Evolutionary conservation across 2,329 filamentous ascomycete genomes (phyloP).

Genomic region (Calonectria honghensis): DNA sequence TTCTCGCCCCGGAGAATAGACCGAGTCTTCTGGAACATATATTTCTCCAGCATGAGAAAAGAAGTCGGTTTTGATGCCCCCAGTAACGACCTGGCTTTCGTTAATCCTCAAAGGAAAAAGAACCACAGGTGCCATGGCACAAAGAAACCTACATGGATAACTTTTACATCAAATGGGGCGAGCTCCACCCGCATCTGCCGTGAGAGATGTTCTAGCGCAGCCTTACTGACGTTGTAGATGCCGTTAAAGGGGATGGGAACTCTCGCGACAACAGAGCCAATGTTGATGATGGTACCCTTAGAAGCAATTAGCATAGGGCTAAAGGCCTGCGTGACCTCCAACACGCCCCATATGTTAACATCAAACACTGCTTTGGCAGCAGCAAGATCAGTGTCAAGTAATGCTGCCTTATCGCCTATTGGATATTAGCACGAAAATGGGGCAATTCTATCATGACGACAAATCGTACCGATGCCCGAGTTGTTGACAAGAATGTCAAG

Average conservation of each 20-base stretch:
- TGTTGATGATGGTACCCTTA: slow-evolving; percentile 62
- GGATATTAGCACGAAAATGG: not conserved
- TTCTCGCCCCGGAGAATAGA: slow-evolving; percentile 46
- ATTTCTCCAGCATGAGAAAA: slow-evolving; percentile 62
- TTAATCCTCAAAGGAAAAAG: not conserved
- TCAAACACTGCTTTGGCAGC: slow-evolving; percentile 58
- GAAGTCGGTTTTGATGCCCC: slow-evolving; percentile 58
- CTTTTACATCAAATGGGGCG: slow-evolving; percentile 57
- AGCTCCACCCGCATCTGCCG: slow-evolving; percentile 65
- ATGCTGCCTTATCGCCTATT: slow-evolving; percentile 46
- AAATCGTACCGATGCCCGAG: slow-evolving; percentile 58
- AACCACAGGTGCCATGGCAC: not conserved
- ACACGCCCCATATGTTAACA: slow-evolving; percentile 62
- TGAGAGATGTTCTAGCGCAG: slow-evolving; percentile 62
- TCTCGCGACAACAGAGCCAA: slow-evolving; percentile 61
- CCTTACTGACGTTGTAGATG: slow-evolving; percentile 66
- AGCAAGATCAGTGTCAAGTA: slow-evolving; percentile 49
- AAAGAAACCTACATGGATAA: slow-evolving; percentile 52
- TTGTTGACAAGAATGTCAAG: slow-evolving; percentile 68
- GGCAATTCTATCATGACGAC: slow-evolving; percentile 42
- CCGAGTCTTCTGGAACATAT: slow-evolving; percentile 60
- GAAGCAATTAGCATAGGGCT: slow-evolving; percentile 60
- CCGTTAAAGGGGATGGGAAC: slow-evolving; percentile 57
- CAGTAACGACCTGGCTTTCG: slow-evolving; percentile 52
- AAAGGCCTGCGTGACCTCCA: slow-evolving; percentile 63